A percentile compares a stretch with the other conserved stretches of the same genome.
Evolutionary conservation across 106 monocot species (phyloP).

Genomic region (Posidonia australis): DNA sequence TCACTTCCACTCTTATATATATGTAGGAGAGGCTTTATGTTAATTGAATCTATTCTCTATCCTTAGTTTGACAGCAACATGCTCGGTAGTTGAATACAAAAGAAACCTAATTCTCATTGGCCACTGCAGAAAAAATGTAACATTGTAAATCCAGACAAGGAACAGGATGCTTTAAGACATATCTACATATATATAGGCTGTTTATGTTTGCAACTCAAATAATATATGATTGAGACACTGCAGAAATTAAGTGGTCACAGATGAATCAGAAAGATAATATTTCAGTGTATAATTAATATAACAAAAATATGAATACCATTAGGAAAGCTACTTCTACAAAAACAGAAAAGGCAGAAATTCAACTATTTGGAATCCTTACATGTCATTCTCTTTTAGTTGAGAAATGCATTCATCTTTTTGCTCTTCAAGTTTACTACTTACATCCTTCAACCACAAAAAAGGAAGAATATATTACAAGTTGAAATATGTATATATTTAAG

Average conservation of each 20-base stretch:
- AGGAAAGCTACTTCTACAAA: background rate
- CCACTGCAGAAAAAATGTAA: no score
- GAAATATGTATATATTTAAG: background rate
- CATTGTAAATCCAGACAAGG: no score
- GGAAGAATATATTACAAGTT: background rate
- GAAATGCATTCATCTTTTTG: constrained; percentile 80
- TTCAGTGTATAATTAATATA: background rate
- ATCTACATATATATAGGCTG: no score
- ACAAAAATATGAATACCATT: background rate
- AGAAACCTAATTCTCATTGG: no score
- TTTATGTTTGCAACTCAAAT: no score
- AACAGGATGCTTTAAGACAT: no score
- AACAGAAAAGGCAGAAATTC: background rate
- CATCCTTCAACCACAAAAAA: constrained; percentile 42
- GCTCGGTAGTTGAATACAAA: no score
- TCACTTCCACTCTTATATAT: no score
- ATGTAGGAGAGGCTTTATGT: no score
- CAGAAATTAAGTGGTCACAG: background rate
- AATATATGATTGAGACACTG: background rate
- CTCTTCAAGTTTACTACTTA: constrained; percentile 83
- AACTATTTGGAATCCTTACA: constrained; percentile 31
- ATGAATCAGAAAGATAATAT: background rate
- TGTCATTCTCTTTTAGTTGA: constrained; percentile 85
- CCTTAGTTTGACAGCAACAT: no score
- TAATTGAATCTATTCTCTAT: no score